Evolutionary conservation across 2,329 filamentous ascomycete genomes (phyloP), one percentile per base, ranked within the genome.

Genomic region (Rosellinia necatrix): DNA sequence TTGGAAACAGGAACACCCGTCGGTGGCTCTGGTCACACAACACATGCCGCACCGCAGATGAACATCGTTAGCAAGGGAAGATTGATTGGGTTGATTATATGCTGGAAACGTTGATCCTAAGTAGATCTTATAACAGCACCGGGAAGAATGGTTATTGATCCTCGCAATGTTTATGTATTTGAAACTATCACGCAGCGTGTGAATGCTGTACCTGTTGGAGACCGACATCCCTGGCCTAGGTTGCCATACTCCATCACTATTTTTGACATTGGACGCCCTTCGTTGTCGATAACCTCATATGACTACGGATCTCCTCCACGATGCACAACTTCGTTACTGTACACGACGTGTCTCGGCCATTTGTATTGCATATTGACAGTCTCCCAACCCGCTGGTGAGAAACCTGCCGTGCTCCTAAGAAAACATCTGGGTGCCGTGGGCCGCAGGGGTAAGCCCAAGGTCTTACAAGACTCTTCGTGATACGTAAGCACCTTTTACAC

Each of bases 1-100:
- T 46, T 40, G 34, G 42, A 35, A 21, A 37, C 25, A 17, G 49
- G 10, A n/a, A 42, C 30, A 32, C 17, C 35, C 29, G 17, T 48
- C 49, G 42, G 51, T 43, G 44, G 21, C 6, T 48, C 19, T 43
- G 40, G 51, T 47, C 29, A 47, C 29, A 56, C 56, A 24, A 27
- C 17, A 43, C 48, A 35, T 40, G 34, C 42, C 22, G 24, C 37
- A 48, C 40, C 22, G 35, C 49, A 44, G 41, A 57, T 6, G 41
- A 48, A 50, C 46, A 47, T 38, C 46, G 30, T 30, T 40, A 22
- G 6, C 22, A 40, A 35, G 9, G 32, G 42, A 37, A 42, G 21
- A 49, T 32, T 48, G 12, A 27, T 32, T 49, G 3, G 12, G 37
- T 24, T 44, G 6, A 8, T 48, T n/a, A 17, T 43, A 29, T 13